Conservation (phyloP, 2,329 filamentous ascomycete genomes). For the Fusarium xyrophilum region DNA sequence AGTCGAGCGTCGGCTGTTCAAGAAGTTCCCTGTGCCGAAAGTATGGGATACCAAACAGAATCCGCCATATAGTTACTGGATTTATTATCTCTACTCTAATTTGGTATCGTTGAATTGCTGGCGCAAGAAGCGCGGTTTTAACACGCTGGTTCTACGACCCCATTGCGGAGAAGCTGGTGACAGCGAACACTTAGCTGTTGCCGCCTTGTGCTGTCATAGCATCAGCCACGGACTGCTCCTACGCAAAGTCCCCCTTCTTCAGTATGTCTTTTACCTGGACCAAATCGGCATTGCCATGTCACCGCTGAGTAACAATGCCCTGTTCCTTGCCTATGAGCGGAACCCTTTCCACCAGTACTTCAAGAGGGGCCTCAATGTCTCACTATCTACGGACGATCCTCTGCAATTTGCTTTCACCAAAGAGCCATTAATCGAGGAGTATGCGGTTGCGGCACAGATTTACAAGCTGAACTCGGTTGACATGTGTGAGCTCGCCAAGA, state of each 20-base stretch:
- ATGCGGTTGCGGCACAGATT: conserved; percentile 96
- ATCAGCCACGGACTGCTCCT: conserved; percentile 94
- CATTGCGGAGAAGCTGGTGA: conserved; percentile 98
- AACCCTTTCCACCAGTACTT: conserved; percentile 98
- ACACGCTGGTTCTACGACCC: conserved; percentile 89
- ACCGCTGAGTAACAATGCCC: conserved; percentile 95
- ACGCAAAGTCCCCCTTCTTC: conserved; percentile 90
- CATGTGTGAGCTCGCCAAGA: conserved; percentile 98
- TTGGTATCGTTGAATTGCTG: conserved; percentile 90
- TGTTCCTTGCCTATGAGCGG: conserved; percentile 95
- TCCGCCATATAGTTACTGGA: conserved; percentile 98
- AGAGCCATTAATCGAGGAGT: conserved; percentile 96
- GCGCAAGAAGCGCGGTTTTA: conserved; percentile 91
- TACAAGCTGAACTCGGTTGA: conserved; percentile 97
- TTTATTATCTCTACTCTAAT: conserved; percentile 96
- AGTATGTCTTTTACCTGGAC: conserved; percentile 97
- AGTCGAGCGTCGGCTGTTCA: conserved; percentile 89
- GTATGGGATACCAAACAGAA: conserved; percentile 94
- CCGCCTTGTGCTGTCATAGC: conserved; percentile 90
- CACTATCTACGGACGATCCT: conserved; percentile 93
- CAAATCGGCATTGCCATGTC: conserved; percentile 99
- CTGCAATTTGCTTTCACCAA: conserved; percentile 99
- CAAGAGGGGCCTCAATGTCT: conserved; percentile 91
- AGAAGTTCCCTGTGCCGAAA: conserved; percentile 90
- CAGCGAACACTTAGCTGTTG: conserved; percentile 92